phyloP scores from a whole-genome alignment of 768 basidiomycete genomes.

The Russula sp. region DNA sequence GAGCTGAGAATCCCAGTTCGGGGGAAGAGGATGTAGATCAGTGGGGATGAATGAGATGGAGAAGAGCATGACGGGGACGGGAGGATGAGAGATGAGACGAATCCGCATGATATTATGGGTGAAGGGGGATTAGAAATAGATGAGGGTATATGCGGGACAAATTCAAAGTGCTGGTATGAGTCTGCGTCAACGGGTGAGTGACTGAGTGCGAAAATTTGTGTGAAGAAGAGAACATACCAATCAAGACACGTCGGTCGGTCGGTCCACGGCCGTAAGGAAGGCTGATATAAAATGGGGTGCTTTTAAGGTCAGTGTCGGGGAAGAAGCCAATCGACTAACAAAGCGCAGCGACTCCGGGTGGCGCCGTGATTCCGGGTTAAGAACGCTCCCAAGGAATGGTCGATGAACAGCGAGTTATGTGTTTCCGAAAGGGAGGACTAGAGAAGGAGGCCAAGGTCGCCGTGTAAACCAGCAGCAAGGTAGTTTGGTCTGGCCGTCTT shows the following conservation, averaged over 20 bases:
- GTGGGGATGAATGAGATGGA: constrained; percentile 45
- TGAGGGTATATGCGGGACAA: constrained; percentile 19
- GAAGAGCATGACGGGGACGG: constrained; percentile 53
- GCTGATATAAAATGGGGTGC: background rate
- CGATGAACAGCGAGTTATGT: background rate
- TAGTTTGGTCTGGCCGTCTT: background rate
- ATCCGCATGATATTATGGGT: constrained; percentile 45
- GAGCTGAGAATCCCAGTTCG: constrained; percentile 51
- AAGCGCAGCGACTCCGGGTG: background rate
- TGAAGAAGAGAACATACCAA: constrained; percentile 2
- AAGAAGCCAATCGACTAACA: background rate
- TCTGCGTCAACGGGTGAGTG: background rate
- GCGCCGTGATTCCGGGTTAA: background rate
- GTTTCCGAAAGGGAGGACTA: constrained; percentile 11
- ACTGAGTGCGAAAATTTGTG: background rate
- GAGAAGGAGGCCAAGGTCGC: background rate
- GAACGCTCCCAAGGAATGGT: background rate
- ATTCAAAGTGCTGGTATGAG: constrained; percentile 5
- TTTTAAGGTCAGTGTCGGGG: background rate
- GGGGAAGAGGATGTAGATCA: constrained; percentile 39
- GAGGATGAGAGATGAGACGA: constrained; percentile 41
- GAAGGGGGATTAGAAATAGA: constrained; percentile 8
- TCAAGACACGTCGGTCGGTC: constrained; percentile 8
- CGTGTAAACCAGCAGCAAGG: background rate
- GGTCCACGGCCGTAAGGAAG: background rate